Evolutionary conservation across 768 basidiomycete species (phyloP).

Genomic region (Mrakia gelida): DNA sequence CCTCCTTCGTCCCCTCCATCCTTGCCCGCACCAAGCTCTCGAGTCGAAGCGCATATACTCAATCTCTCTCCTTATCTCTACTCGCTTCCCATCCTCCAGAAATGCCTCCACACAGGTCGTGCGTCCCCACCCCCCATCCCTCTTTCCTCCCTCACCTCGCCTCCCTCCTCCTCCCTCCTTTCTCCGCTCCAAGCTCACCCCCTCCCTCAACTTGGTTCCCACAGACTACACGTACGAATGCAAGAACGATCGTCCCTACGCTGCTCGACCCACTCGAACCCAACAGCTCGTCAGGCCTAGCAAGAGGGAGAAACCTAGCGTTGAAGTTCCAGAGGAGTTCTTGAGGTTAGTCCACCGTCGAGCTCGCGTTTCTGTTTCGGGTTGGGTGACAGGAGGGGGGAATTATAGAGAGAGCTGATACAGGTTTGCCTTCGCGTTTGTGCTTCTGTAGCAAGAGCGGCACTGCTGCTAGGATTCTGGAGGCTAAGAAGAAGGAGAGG

Average conservation of each 20-base stretch:
- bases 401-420: too few relatives aligned
- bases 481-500: constrained; percentile 73
- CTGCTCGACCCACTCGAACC: constrained; percentile 82
- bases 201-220: constrained; percentile 37
- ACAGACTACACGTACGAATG: constrained; percentile 89
- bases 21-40: not conserved
- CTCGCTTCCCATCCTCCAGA: not conserved
- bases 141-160: not conserved
- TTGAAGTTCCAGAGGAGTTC: constrained; percentile 88
- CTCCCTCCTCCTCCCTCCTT: not conserved
- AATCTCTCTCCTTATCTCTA: not conserved
- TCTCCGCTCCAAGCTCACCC: constrained; percentile 30
- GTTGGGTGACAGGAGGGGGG: not conserved
- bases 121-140: not conserved
- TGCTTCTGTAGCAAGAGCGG: constrained; percentile 53
- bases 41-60: not conserved
- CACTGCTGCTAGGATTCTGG: constrained; percentile 78
- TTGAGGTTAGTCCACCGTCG: constrained; percentile 56
- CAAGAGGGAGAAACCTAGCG: constrained; percentile 67
- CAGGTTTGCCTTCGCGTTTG: too few relatives aligned
- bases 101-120: constrained; percentile 23
- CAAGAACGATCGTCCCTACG: constrained; percentile 72
- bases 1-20: not conserved
- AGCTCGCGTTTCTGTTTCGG: not conserved
- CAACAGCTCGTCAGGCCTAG: constrained; percentile 77